A percentile compares a stretch with the other conserved stretches of the same genome.
These are phyloP conservation scores for Aspergillus brasiliensis DNA, from an alignment of 2,329 filamentous ascomycete genomes.

Conservation along the genomic window DNA sequence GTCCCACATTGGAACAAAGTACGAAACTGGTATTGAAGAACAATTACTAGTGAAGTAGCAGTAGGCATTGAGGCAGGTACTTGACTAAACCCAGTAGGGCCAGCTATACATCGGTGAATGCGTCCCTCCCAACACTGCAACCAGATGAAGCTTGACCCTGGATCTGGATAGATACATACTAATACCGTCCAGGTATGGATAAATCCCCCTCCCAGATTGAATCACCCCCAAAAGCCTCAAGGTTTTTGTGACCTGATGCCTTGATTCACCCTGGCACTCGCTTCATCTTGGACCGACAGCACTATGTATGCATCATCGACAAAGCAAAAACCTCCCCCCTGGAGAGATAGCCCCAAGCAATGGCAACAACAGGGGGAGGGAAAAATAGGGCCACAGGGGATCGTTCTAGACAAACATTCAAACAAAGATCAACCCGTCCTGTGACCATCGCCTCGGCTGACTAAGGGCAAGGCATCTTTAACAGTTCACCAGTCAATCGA, in stretches of 20 bases:
- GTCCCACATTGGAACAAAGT: constrained; percentile 27
- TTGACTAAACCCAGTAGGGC: constrained; percentile 4
- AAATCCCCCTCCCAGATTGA: background rate
- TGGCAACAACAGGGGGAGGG: constrained; percentile 3
- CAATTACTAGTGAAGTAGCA: background rate
- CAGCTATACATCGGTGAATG: constrained; percentile 9
- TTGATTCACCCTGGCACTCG: constrained; percentile 1
- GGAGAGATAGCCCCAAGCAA: background rate
- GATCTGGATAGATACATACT: constrained; percentile 7
- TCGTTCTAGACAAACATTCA: constrained; percentile 25
- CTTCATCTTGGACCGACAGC: background rate
- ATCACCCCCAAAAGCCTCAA: background rate
- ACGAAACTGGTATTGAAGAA: constrained; percentile 18
- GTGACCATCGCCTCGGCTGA: constrained; percentile 27
- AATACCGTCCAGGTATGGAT: background rate
- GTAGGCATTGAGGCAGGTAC: background rate
- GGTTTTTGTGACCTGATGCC: constrained; percentile 1
- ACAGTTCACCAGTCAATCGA: constrained; percentile 18
- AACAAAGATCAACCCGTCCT: constrained; percentile 27
- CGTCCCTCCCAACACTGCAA: constrained; percentile 9
- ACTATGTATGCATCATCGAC: background rate
- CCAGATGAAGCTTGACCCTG: constrained; percentile 8
- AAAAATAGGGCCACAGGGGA: background rate
- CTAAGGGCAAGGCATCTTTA: constrained; percentile 18
- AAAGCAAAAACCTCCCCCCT: background rate